These are phyloP conservation scores for Exutisphaerella laricina DNA, from an alignment of 2,329 filamentous ascomycete species.

Conservation along the genomic window DNA sequence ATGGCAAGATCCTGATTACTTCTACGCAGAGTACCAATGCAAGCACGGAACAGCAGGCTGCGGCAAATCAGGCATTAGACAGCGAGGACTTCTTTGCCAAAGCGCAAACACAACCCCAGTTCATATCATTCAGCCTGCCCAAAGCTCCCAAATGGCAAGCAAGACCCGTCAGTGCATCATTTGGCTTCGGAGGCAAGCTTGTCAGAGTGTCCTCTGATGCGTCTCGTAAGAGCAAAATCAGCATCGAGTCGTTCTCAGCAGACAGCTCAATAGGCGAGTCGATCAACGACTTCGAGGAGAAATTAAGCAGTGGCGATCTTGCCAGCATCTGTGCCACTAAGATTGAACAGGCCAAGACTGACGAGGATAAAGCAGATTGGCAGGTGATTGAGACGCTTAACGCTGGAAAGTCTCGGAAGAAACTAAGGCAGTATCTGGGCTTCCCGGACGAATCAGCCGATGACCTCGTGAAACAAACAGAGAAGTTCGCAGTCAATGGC, in stretches of 20 bases:
- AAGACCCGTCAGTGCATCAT: conserved; percentile 76
- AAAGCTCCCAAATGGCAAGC: conserved; percentile 90
- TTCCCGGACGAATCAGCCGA: conserved; percentile 58
- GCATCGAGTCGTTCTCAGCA: conserved; percentile 81
- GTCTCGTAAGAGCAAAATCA: conserved; percentile 64
- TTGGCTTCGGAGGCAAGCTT: conserved; percentile 92
- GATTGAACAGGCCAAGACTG: conserved; percentile 66
- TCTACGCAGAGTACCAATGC: conserved; percentile 91
- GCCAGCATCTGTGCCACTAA: conserved; percentile 73
- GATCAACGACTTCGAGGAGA: conserved; percentile 80
- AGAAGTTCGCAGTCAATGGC: conserved; percentile 46
- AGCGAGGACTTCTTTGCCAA: conserved; percentile 96
- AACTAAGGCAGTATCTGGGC: conserved; percentile 85
- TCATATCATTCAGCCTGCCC: conserved; percentile 76
- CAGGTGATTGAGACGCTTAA: conserved; percentile 86
- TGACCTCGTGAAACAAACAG: conserved; percentile 38
- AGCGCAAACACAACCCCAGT: conserved; percentile 85
- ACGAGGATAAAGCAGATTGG: conserved; percentile 96
- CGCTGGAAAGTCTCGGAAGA: conserved; percentile 75
- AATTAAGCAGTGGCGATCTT: conserved; percentile 72
- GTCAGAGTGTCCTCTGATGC: conserved; percentile 68
- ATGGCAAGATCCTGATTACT: conserved; percentile 91
- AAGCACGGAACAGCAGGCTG: conserved; percentile 57
- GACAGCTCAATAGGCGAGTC: conserved; percentile 79
- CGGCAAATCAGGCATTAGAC: conserved; percentile 63